phyloP scores from a whole-genome alignment of 805 yeast genomes.

The Lipomyces oligophaga region DNA sequence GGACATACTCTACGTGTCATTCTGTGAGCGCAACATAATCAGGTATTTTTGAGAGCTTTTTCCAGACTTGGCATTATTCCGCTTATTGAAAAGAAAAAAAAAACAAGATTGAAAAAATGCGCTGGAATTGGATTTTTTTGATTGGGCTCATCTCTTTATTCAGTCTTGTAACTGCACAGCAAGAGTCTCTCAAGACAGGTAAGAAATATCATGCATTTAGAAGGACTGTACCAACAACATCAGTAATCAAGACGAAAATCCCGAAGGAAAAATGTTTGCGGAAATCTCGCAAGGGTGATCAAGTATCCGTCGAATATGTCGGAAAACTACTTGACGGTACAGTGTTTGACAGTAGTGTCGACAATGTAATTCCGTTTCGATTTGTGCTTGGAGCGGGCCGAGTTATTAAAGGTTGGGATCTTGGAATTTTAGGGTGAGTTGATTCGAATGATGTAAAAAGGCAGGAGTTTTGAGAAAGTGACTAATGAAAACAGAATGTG shows the following conservation, averaged over 20 bases:
- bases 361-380: constrained; percentile 61
- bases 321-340: constrained; percentile 67
- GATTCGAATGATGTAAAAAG: background rate
- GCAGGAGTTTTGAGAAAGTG: too few species aligned
- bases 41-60: too few species aligned
- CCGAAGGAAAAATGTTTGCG: constrained; percentile 32
- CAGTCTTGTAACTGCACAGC: background rate
- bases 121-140: background rate
- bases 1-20: too few species aligned
- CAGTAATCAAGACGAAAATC: constrained; percentile 17
- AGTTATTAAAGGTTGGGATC: constrained; percentile 89
- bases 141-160: too few species aligned
- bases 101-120: background rate
- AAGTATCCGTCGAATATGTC: constrained; percentile 70
- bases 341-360: constrained; percentile 69
- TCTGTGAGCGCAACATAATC: too few species aligned
- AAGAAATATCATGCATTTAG: constrained; percentile 5
- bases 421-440: constrained; percentile 57
- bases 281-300: constrained; percentile 62
- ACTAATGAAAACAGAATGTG: constrained; percentile 52
- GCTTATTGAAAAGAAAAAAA: too few species aligned
- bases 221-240: too few species aligned
- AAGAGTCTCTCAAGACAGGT: background rate
- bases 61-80: too few species aligned
- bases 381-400: constrained; percentile 74